Conservation (phyloP, 192 early-diverging fungal genomes). For the Entomortierella parvispora region DNA sequence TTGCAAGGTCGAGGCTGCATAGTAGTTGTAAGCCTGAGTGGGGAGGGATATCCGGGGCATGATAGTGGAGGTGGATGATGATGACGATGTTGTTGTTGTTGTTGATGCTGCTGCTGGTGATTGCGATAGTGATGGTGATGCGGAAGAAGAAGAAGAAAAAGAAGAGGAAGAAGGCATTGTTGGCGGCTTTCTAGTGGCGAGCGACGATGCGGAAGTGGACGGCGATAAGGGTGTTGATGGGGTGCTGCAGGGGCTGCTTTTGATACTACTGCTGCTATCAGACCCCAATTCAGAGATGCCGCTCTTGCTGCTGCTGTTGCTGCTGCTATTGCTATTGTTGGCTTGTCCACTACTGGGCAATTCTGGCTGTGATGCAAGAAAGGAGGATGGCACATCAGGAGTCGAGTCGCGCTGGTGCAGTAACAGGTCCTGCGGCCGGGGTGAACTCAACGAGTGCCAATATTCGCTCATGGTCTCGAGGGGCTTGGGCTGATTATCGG, state of each 20-base stretch:
- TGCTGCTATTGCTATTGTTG: too few relatives aligned
- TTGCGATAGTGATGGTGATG: neutral
- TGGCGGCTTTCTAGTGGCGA: too few relatives aligned
- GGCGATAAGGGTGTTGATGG: too few relatives aligned
- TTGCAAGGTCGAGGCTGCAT: slow-evolving; percentile 1
- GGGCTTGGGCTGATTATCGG: slow-evolving; percentile 12
- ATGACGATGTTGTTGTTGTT: neutral
- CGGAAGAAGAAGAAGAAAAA: neutral
- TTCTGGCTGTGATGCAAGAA: neutral
- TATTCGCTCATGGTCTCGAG: slow-evolving; percentile 32
- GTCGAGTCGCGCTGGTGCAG: slow-evolving; percentile 14
- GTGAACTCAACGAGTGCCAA: slow-evolving; percentile 22
- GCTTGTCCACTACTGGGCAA: too few relatives aligned
- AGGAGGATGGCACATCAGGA: neutral
- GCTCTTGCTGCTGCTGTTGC: too few relatives aligned
- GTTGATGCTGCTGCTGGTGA: neutral
- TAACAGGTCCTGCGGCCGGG: slow-evolving; percentile 13
- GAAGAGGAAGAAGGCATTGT: neutral
- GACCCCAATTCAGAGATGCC: too few relatives aligned
- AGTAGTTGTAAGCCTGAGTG: slow-evolving; percentile 6
- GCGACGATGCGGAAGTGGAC: too few relatives aligned
- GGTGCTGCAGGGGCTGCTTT: too few relatives aligned
- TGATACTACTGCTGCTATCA: too few relatives aligned
- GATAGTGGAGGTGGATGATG: neutral
- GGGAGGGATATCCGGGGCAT: neutral